Percentiles rank a stretch among this genome's conserved stretches.
These are phyloP conservation scores for Simplicillium aogashimaense DNA, from an alignment of 2,329 filamentous ascomycete genomes.

Conservation along the genomic window DNA sequence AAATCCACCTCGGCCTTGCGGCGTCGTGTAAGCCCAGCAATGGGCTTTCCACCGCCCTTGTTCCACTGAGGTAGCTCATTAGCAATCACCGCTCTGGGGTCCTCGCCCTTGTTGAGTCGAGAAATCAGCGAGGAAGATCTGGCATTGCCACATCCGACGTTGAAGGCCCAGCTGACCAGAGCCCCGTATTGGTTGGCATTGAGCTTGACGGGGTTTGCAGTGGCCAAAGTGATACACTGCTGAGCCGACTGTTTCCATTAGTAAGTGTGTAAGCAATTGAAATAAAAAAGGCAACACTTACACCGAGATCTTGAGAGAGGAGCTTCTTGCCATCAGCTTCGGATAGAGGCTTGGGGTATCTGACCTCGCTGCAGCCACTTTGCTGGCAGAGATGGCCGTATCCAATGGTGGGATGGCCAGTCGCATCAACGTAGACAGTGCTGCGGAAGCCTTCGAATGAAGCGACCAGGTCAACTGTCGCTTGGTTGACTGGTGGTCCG, in stretches of 20 bases:
- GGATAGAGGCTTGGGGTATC: conserved; percentile 33
- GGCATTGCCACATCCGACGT: conserved; percentile 29
- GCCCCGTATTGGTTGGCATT: conserved; percentile 38
- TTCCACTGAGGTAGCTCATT: conserved; percentile 34
- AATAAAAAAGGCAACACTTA: not conserved
- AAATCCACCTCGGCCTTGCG: conserved; percentile 29
- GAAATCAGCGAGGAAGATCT: conserved; percentile 23
- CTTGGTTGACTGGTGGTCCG: conserved; percentile 7
- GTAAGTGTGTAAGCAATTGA: not conserved
- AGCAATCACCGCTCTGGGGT: conserved; percentile 23
- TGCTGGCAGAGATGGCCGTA: conserved; percentile 39
- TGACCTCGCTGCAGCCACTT: conserved; percentile 30
- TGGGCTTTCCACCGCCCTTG: conserved; percentile 21
- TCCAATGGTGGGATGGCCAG: conserved; percentile 36
- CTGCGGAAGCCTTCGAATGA: conserved; percentile 4
- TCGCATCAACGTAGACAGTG: conserved; percentile 25
- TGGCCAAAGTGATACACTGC: not conserved
- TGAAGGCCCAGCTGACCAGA: conserved; percentile 34
- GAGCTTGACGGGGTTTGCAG: conserved; percentile 20
- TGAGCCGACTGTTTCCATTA: not conserved
- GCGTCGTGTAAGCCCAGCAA: conserved; percentile 25
- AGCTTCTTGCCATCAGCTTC: conserved; percentile 26
- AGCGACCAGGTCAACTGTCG: conserved; percentile 4
- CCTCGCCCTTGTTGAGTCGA: conserved; percentile 28
- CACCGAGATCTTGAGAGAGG: conserved; percentile 25